Conservation (phyloP, 805 yeast species). For the Kazachstania taianensis region DNA sequence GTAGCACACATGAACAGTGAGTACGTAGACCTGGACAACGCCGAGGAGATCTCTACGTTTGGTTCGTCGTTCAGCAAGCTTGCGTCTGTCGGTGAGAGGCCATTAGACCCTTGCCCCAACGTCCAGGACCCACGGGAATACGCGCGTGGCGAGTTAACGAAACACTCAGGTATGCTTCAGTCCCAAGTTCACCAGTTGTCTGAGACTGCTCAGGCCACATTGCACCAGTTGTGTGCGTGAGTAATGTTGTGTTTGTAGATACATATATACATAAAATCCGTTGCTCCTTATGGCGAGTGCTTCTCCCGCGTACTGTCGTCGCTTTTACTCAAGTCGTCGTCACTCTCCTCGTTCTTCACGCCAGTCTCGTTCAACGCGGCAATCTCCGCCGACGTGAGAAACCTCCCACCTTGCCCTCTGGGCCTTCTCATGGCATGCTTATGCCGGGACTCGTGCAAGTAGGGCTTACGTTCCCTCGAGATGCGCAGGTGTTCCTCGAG, state of each 20-base stretch:
- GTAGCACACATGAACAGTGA: slow-evolving; percentile 31
- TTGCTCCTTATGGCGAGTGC: too few relatives aligned
- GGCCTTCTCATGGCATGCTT: slow-evolving; percentile 99
- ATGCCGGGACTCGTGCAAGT: slow-evolving; percentile 92
- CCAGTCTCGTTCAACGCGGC: slow-evolving; percentile 40
- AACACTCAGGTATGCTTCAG: background rate
- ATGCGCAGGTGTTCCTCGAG: slow-evolving; percentile 81
- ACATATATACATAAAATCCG: background rate
- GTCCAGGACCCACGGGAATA: slow-evolving; percentile 26
- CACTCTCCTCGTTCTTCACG: background rate
- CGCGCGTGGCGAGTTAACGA: background rate
- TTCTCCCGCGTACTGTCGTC: too few relatives aligned
- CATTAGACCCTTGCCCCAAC: slow-evolving; percentile 61
- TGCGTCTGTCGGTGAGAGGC: slow-evolving; percentile 47
- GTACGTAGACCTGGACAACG: slow-evolving; percentile 35
- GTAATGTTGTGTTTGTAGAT: background rate
- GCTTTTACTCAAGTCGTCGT: background rate
- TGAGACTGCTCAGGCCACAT: slow-evolving; percentile 17
- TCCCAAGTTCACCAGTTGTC: slow-evolving; percentile 20
- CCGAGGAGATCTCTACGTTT: slow-evolving; percentile 68
- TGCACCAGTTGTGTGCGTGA: slow-evolving; percentile 12
- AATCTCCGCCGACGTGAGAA: slow-evolving; percentile 83
- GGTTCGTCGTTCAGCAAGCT: slow-evolving; percentile 79
- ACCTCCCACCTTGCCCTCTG: slow-evolving; percentile 97
- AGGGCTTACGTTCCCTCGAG: slow-evolving; percentile 85